Evolutionary conservation across 139 green algal genomes (phyloP).

Genomic region (Tetraselmis chui): DNA sequence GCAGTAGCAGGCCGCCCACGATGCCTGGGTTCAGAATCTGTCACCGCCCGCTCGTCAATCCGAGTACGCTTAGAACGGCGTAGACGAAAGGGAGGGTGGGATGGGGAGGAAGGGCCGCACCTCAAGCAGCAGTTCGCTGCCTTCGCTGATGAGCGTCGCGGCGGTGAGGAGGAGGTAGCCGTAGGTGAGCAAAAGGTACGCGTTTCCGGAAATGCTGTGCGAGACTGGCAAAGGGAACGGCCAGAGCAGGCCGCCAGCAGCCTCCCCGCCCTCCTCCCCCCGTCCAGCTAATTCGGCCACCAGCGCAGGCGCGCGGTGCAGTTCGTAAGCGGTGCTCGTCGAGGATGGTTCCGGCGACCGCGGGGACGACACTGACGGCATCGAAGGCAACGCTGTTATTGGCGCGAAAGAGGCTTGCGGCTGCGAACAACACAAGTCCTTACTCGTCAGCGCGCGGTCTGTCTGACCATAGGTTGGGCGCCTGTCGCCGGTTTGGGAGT

Average conservation of each 20-base stretch:
- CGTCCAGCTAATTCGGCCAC: background rate
- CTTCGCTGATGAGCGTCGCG: constrained; percentile 51
- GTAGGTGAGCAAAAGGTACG: constrained; percentile 37
- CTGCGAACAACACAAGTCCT: too few relatives aligned
- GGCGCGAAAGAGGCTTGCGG: too few relatives aligned
- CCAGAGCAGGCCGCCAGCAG: background rate
- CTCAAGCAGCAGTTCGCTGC: constrained; percentile 61
- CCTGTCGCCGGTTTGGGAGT: too few relatives aligned
- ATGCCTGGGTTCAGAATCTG: constrained; percentile 46
- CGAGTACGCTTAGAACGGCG: too few relatives aligned
- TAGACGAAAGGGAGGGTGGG: too few relatives aligned
- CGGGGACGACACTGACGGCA: too few relatives aligned
- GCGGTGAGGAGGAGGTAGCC: constrained; percentile 43
- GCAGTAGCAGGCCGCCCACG: constrained; percentile 44
- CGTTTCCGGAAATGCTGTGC: constrained; percentile 18
- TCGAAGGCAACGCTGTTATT: too few relatives aligned
- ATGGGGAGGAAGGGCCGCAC: constrained; percentile 3
- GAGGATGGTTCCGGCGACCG: too few relatives aligned
- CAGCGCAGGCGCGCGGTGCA: background rate
- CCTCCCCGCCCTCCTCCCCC: background rate
- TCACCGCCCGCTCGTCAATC: too few relatives aligned
- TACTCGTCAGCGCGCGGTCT: too few relatives aligned
- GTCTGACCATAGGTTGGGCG: too few relatives aligned
- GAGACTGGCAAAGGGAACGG: constrained; percentile 1
- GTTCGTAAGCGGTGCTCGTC: too few relatives aligned